Evolutionary conservation across 1,284 basidiomycete genomes (phyloP), one percentile per base, ranked within the genome.

Genomic region (Neonothopanus nambi): DNA sequence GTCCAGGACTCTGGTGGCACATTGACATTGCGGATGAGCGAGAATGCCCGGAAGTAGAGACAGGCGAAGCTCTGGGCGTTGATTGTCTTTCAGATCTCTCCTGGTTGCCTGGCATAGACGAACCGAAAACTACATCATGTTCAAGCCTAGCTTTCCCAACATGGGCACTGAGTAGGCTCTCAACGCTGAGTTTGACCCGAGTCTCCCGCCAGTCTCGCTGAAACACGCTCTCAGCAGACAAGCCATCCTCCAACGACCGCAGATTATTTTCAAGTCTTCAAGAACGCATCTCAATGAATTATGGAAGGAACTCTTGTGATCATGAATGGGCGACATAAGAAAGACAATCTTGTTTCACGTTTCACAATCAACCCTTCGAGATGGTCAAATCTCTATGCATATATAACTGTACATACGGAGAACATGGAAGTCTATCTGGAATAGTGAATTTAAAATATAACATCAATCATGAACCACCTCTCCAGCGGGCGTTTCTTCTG

Each of bases 151-250:
- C 15, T 15, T 24, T 46, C 41, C 38, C 26, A 11, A 17, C 30
- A 18, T 47, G 37, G 9, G 33, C 9, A 24, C 39, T 37, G 13
- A 33, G 23, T 2, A 30, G 26, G 33, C 56, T 65, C n/a, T 63
- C 57, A 26, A 9, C 35, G 17, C 75, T 73, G 44, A 69, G 57
- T 41, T 71, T 70, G 38, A 76, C 64, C 44, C 76, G 68, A 3
- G 82, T 80, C 67, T 90, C 89, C 35, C 85, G 75, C 87, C 87
- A 91, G 65, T 90, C 89, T 20, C 88, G 76, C 55, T 77, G 75
- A 66, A 88, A 89, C 2, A 89, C 61, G 54, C 76, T 83, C 61
- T 91, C 87, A 0, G 74, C 69, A 1, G 75, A 73, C 4, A 87
- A 59, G 1, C 79, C 79, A 57, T 90, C 89, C 61, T 88, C 83